Percentiles rank a stretch among this genome's conserved stretches.
Conservation (phyloP, 2,329 filamentous ascomycete genomes). For the Hymenoscyphus fructigenus region DNA sequence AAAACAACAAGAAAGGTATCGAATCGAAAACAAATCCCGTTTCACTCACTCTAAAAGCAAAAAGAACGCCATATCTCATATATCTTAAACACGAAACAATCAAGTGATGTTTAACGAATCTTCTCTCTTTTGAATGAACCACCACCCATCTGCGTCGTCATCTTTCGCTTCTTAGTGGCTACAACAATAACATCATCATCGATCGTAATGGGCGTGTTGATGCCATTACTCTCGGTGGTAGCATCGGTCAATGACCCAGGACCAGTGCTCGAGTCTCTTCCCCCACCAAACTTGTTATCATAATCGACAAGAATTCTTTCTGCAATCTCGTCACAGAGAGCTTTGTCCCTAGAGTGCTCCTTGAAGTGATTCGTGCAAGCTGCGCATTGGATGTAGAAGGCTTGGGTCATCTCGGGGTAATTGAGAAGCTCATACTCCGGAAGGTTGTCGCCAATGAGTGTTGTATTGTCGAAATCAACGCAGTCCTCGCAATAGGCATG, state of each 20-base stretch:
- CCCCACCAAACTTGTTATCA: slow-evolving; percentile 20
- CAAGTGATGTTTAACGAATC: background rate
- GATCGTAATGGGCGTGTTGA: slow-evolving; percentile 28
- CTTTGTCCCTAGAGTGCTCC: slow-evolving; percentile 31
- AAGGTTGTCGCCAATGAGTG: slow-evolving; percentile 51
- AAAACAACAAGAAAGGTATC: background rate
- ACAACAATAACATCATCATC: slow-evolving; percentile 11
- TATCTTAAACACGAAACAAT: background rate
- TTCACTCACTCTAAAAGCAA: background rate
- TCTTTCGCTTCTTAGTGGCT: slow-evolving; percentile 11
- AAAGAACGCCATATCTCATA: background rate
- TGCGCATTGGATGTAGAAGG: slow-evolving; percentile 53
- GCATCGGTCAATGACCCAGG: slow-evolving; percentile 35
- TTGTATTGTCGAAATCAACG: slow-evolving; percentile 50
- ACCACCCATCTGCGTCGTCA: slow-evolving; percentile 1
- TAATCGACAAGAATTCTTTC: slow-evolving; percentile 31
- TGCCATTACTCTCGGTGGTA: slow-evolving; percentile 33
- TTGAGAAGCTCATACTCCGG: slow-evolving; percentile 52
- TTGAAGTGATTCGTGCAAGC: slow-evolving; percentile 42
- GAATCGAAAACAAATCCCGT: background rate
- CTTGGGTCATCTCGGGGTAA: slow-evolving; percentile 42
- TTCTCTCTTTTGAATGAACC: background rate
- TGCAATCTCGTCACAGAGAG: slow-evolving; percentile 33
- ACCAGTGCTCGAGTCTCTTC: slow-evolving; percentile 17
- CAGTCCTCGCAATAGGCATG: slow-evolving; percentile 59